Base-by-base conservation (phyloP, 1,139 yeast species). In the Suhomyces taliae region DNA sequence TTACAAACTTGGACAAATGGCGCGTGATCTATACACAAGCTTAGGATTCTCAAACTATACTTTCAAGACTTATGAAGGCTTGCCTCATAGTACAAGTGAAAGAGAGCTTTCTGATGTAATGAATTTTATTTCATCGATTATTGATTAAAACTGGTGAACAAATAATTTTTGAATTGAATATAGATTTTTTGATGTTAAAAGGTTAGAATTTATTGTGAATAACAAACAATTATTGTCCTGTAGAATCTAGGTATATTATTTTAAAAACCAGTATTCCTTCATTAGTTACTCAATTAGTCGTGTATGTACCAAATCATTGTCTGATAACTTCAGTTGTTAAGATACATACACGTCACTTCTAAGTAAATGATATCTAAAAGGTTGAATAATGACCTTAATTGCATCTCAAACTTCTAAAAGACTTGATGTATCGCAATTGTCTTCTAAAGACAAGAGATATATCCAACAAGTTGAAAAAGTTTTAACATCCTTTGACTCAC, bases 401-500 rank as follows among this genome's bases (percentile, higher is more conserved):
- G 31, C 14, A 10, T 15, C 45, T 27, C 35, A 41, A 26, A 39
- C 41, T 8, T 43, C 27, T 31, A 43, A 34, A 39, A 41, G n/a
- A n/a, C 12, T 27, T 8, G 47, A 49, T 10, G 8, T 12, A 12
- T 15, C 46, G 10, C 53, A 49, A 27, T 45, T 70, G 49, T 61
- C 74, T 35, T 64, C 90, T 2, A 85, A 82, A 57, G 90, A 87
- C 61, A 86, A 82, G 65, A 82, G 87, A 53, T 87, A 85, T 60
- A 69, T 74, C 27, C 76, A 82, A 31, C 81, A 75, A 52, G 79
- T 90, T 7, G 96, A 88, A 49, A 82, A 85, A 53, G 90, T 95
- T 0, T 70, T 93, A 27, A 74, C 80, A 7, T 73, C 83, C n/a
- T 93, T 93, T 69, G 97, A 89, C 47, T 66, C 83, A n/a, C 85